phyloP scores from a whole-genome alignment of 345 rosid genomes.

The Melaleuca quinquenervia region DNA sequence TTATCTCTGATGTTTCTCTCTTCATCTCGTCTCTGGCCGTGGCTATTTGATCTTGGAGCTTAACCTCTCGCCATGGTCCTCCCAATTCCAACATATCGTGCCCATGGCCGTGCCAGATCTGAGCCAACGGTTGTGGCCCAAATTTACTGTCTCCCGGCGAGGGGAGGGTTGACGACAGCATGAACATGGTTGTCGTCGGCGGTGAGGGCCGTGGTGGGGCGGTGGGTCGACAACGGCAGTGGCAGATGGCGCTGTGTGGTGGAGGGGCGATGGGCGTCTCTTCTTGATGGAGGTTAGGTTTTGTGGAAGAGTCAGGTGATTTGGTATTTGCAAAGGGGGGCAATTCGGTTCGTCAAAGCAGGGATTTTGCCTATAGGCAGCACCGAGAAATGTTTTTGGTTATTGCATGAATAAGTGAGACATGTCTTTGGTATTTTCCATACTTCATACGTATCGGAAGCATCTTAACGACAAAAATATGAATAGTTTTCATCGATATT shows the following conservation, averaged over 20 bases:
- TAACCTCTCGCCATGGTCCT: background rate
- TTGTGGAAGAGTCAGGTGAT: background rate
- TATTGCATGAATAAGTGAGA: background rate
- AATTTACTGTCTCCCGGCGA: background rate
- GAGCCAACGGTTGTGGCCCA: background rate
- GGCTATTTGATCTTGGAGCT: background rate
- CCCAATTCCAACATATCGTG: background rate
- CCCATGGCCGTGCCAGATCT: background rate
- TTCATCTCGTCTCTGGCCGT: background rate
- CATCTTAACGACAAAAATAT: background rate
- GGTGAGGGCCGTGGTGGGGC: background rate
- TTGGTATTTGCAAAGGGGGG: background rate
- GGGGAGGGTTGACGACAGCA: background rate
- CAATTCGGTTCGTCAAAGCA: background rate
- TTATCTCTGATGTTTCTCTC: background rate
- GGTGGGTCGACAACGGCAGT: background rate
- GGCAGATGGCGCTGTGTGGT: background rate
- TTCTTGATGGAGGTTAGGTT: background rate
- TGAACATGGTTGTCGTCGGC: background rate
- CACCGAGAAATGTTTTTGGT: background rate
- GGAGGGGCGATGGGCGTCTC: background rate
- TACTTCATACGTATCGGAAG: background rate
- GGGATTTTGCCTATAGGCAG: background rate
- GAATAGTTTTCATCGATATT: background rate
- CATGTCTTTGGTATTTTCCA: background rate